Conservation (phyloP, 768 basidiomycete genomes). For the Cyclocybe cylindracea region DNA sequence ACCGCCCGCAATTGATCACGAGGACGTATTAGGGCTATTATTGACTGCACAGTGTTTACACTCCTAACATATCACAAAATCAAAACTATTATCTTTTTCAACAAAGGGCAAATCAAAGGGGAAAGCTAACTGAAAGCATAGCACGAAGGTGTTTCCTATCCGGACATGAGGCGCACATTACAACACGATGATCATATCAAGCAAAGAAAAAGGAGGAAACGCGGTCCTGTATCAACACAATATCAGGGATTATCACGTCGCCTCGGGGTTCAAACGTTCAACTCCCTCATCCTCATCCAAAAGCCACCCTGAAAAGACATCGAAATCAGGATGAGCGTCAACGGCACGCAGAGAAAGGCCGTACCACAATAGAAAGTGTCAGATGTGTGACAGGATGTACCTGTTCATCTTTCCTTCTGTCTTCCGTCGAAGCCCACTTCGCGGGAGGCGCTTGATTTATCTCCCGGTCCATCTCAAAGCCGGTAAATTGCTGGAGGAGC, state of each 20-base stretch:
- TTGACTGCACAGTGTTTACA: no score
- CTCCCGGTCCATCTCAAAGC: conserved; percentile 31
- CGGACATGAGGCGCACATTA: no score
- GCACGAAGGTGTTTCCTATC: no score
- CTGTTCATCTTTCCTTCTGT: conserved; percentile 41
- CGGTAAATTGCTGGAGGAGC: conserved; percentile 22
- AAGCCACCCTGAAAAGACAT: conserved; percentile 23
- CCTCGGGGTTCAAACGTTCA: not conserved
- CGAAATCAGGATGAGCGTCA: not conserved
- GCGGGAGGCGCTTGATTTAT: conserved; percentile 45
- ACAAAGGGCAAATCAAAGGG: no score
- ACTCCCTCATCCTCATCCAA: conserved; percentile 28
- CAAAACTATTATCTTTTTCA: no score
- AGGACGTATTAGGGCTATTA: no score
- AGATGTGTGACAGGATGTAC: conserved; percentile 37
- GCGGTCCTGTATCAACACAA: no score
- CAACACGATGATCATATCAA: no score
- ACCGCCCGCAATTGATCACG: no score
- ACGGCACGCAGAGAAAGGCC: conserved; percentile 5
- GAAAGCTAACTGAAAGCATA: no score
- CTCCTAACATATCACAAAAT: no score
- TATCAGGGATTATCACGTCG: not conserved
- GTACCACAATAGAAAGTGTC: conserved; percentile 40
- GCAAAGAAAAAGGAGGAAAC: no score
- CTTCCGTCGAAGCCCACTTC: conserved; percentile 38